phyloP scores from a whole-genome alignment of 2,329 filamentous ascomycete genomes.

The Emericellopsis atlantica region DNA sequence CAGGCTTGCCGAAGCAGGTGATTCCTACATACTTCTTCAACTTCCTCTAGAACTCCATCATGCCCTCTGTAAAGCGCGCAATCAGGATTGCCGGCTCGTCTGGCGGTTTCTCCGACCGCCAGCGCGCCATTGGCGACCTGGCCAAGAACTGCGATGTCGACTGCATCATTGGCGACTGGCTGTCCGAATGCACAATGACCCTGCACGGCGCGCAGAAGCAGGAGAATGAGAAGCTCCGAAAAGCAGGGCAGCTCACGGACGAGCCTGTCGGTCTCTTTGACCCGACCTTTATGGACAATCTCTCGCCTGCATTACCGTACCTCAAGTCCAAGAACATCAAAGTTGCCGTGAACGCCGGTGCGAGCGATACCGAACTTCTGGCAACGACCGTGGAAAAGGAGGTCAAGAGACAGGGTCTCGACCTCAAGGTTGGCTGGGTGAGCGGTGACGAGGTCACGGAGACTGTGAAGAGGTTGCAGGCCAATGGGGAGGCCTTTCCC shows the following conservation, averaged over 20 bases:
- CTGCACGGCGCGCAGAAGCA: conserved; percentile 14
- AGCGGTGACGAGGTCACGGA: conserved; percentile 21
- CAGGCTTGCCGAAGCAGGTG: no score
- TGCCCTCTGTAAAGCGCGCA: conserved; percentile 16
- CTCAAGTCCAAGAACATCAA: conserved; percentile 18
- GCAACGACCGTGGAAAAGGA: conserved; percentile 12
- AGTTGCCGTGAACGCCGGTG: conserved; percentile 23
- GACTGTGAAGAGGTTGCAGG: conserved; percentile 8
- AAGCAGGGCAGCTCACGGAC: conserved; percentile 8
- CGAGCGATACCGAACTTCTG: conserved; percentile 18
- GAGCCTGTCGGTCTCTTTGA: conserved; percentile 8
- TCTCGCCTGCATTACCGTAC: conserved; percentile 17
- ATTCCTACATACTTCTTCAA: no score
- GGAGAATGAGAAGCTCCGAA: conserved; percentile 9
- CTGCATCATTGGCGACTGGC: conserved; percentile 16
- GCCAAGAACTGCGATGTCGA: conserved; percentile 21
- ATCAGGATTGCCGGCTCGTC: conserved; percentile 28
- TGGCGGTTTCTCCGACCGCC: conserved; percentile 28
- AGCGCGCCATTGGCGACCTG: conserved; percentile 25
- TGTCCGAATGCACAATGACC: conserved; percentile 18
- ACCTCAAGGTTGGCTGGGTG: conserved; percentile 21
- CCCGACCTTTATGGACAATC: conserved; percentile 26
- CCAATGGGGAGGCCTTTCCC: conserved; percentile 9
- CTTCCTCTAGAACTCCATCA: not conserved
- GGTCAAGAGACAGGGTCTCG: conserved; percentile 13